Conservation (phyloP, 371 early-diverging fungal genomes). For the Massospora cicadina region DNA sequence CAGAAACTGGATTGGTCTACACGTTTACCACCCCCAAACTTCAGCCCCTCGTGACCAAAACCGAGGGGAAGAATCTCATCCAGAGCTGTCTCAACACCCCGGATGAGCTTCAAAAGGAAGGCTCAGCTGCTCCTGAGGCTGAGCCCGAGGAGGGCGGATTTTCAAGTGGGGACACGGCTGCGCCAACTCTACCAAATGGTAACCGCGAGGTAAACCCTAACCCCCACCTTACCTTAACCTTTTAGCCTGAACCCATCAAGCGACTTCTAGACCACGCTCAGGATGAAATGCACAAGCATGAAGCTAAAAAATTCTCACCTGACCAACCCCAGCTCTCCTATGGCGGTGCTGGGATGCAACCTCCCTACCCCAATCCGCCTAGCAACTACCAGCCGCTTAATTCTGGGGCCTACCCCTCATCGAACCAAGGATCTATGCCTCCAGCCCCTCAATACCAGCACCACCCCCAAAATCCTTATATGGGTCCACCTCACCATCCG, state of each 20-base stretch:
- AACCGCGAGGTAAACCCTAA: neutral
- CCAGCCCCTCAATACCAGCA: neutral
- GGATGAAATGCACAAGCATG: neutral
- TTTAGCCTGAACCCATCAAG: conserved; percentile 3
- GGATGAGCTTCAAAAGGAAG: conserved; percentile 21
- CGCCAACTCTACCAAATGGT: neutral
- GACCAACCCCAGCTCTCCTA: neutral
- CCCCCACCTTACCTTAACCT: neutral
- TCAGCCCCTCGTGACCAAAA: conserved; percentile 83
- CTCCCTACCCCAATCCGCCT: neutral
- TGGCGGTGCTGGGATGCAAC: neutral
- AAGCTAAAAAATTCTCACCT: neutral
- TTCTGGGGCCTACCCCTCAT: neutral
- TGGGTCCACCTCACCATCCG: neutral
- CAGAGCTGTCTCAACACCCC: conserved; percentile 88
- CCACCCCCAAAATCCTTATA: conserved; percentile 3
- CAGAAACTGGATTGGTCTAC: conserved; percentile 95
- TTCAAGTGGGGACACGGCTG: neutral
- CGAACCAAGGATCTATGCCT: neutral
- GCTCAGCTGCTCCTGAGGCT: neutral
- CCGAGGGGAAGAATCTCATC: conserved; percentile 87
- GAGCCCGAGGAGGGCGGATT: neutral
- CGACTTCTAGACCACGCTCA: neutral
- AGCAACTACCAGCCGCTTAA: neutral
- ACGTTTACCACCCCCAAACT: conserved; percentile 97